phyloP scores from a whole-genome alignment of 1,284 basidiomycete genomes.

The Lentinus polychrous region DNA sequence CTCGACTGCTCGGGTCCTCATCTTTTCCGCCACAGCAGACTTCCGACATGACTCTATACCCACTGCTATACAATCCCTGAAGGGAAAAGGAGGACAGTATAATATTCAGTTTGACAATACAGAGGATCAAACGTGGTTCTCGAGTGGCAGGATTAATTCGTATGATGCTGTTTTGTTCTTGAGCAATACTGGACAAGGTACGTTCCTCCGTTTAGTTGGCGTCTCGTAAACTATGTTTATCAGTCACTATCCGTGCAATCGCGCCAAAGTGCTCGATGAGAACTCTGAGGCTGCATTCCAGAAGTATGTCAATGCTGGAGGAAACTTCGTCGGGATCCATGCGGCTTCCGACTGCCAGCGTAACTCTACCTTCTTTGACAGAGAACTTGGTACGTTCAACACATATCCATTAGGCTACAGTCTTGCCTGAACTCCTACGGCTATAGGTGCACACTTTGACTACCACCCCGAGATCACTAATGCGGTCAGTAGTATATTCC shows the following conservation, averaged over 20 bases:
- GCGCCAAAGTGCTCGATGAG: slow-evolving; percentile 64
- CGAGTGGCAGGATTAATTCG: slow-evolving; percentile 40
- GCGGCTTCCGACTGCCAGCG: slow-evolving; percentile 63
- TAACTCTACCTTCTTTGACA: slow-evolving; percentile 58
- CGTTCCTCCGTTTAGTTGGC: slow-evolving; percentile 11
- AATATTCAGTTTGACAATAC: slow-evolving; percentile 57
- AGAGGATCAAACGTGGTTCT: slow-evolving; percentile 58
- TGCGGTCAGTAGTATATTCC: slow-evolving; percentile 32
- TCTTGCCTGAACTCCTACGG: neutral
- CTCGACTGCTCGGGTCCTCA: slow-evolving; percentile 27
- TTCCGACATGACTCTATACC: slow-evolving; percentile 77
- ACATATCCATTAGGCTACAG: neutral
- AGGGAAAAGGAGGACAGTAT: slow-evolving; percentile 34
- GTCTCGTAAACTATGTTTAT: neutral
- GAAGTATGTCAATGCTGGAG: slow-evolving; percentile 60
- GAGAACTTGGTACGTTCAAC: slow-evolving; percentile 34
- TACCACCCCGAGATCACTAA: slow-evolving; percentile 66
- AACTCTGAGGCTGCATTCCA: slow-evolving; percentile 56
- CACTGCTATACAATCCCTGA: slow-evolving; percentile 53
- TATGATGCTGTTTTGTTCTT: slow-evolving; percentile 72
- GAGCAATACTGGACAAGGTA: slow-evolving; percentile 63
- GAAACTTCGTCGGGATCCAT: slow-evolving; percentile 67
- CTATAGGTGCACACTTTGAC: slow-evolving; percentile 60
- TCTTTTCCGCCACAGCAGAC: slow-evolving; percentile 47
- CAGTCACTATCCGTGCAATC: neutral